A percentile compares a stretch with the other conserved stretches of the same genome.
Evolutionary conservation across 1,284 basidiomycete species (phyloP).

Genomic region (Anthracocystis panici-leucophaei): DNA sequence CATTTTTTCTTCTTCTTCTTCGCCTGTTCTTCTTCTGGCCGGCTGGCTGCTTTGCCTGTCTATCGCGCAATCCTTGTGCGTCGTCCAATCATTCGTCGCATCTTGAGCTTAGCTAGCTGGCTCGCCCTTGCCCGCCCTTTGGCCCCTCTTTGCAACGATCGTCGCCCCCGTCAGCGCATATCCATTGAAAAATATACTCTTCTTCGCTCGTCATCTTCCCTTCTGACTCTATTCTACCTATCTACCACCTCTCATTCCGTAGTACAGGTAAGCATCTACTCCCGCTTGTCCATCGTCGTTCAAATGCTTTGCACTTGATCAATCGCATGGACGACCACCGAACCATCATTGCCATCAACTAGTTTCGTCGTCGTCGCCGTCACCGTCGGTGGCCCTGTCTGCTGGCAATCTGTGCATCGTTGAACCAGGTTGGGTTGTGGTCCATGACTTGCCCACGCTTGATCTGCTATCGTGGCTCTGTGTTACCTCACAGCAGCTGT

Average conservation of each 20-base stretch:
- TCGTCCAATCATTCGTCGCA: conserved; percentile 14
- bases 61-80: conserved; percentile 18
- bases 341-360: background rate
- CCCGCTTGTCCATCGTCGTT: conserved; percentile 1
- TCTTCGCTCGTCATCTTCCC: conserved; percentile 27
- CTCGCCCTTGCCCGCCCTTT: conserved; percentile 1
- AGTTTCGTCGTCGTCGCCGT: conserved; percentile 7
- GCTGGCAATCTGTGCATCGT: background rate
- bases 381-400: background rate
- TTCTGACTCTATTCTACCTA: conserved; percentile 42
- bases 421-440: background rate
- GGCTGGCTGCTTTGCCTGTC: background rate
- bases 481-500: background rate
- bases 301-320: background rate
- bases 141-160: conserved; percentile 10
- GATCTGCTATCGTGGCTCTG: background rate
- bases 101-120: background rate
- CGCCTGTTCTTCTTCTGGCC: background rate
- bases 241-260: conserved; percentile 47
- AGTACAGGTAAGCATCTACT: conserved; percentile 48
- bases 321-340: background rate
- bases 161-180: conserved; percentile 13
- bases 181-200: conserved; percentile 45
- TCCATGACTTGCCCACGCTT: background rate
- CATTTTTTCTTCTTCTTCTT: conserved; percentile 6